These are phyloP conservation scores for Alternaria arbusti DNA, from an alignment of 2,329 filamentous ascomycete species.

Conservation along the genomic window DNA sequence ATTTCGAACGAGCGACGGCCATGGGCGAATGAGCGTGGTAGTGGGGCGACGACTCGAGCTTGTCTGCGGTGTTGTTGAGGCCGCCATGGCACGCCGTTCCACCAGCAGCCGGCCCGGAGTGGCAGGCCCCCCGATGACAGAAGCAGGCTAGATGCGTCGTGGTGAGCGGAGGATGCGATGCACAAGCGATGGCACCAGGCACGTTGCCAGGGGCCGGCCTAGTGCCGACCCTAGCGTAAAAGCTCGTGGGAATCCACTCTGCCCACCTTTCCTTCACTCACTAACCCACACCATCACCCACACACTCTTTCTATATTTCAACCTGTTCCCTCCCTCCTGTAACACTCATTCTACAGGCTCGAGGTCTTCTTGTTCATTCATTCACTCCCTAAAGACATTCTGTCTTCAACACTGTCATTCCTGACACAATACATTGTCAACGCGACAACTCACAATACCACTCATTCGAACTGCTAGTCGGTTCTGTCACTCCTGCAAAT, in stretches of 20 bases:
- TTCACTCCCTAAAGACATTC: constrained; percentile 43
- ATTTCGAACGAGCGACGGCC: neutral
- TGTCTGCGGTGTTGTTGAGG: constrained; percentile 23
- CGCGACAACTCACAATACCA: constrained; percentile 15
- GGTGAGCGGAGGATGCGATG: constrained; percentile 30
- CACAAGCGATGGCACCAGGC: constrained; percentile 2
- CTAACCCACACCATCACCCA: constrained; percentile 22
- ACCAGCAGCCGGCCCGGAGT: constrained; percentile 28
- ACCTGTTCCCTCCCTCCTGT: constrained; percentile 19
- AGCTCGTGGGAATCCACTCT: constrained; percentile 5
- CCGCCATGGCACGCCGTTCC: constrained; percentile 28
- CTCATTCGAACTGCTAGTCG: constrained; percentile 44
- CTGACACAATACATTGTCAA: constrained; percentile 35
- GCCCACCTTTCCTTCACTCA: constrained; percentile 12
- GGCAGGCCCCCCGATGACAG: constrained; percentile 21
- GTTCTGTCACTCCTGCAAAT: constrained; percentile 37
- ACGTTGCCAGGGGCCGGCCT: constrained; percentile 25
- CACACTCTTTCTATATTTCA: constrained; percentile 34
- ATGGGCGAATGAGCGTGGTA: neutral
- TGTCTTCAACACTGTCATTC: constrained; percentile 43
- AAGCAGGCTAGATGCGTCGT: constrained; percentile 13
- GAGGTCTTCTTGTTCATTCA: constrained; percentile 45
- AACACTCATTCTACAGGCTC: constrained; percentile 44
- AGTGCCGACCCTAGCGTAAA: constrained; percentile 5
- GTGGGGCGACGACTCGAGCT: neutral